A percentile compares a stretch with the other conserved stretches of the same genome.
phyloP scores from a whole-genome alignment of 495 filamentous ascomycete species.

The Penicillium arizonense region DNA sequence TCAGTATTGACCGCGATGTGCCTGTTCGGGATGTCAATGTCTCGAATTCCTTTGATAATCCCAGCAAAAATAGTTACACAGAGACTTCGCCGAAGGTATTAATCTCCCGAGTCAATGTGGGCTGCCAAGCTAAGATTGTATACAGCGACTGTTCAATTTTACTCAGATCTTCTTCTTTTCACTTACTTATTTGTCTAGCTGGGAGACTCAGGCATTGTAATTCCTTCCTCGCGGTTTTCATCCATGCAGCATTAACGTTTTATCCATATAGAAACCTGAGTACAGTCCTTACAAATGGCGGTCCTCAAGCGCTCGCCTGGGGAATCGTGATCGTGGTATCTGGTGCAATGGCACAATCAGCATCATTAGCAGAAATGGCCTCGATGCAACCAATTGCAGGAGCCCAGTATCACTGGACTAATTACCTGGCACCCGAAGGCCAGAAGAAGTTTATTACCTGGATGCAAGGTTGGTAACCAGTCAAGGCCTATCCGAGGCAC shows the following conservation, averaged over 20 bases:
- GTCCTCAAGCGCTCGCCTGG: constrained; percentile 15
- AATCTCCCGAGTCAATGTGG: not conserved
- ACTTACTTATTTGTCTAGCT: constrained; percentile 20
- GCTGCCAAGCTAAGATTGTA: not conserved
- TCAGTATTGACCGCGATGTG: not conserved
- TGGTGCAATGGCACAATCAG: constrained; percentile 20
- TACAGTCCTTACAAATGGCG: constrained; percentile 16
- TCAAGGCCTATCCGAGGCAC: not conserved
- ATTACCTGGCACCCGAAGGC: constrained; percentile 19
- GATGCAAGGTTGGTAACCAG: constrained; percentile 20
- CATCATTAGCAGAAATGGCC: constrained; percentile 33
- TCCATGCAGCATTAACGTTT: not conserved
- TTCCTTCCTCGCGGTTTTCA: too few species aligned
- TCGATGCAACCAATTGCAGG: constrained; percentile 29
- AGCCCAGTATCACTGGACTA: constrained; percentile 41
- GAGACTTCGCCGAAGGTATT: constrained; percentile 5
- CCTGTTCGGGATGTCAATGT: not conserved
- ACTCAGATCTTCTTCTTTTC: constrained; percentile 21
- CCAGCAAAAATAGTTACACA: not conserved
- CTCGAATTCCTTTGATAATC: not conserved
- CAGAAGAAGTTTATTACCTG: constrained; percentile 33
- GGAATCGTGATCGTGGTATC: constrained; percentile 17
- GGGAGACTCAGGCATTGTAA: constrained; percentile 18
- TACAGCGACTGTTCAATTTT: constrained; percentile 21
- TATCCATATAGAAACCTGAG: constrained; percentile 7